Evolutionary conservation across 2,329 filamentous ascomycete species (phyloP), one percentile per base, ranked within the genome.

Genomic region (Cadophora luteo-olivacea): DNA sequence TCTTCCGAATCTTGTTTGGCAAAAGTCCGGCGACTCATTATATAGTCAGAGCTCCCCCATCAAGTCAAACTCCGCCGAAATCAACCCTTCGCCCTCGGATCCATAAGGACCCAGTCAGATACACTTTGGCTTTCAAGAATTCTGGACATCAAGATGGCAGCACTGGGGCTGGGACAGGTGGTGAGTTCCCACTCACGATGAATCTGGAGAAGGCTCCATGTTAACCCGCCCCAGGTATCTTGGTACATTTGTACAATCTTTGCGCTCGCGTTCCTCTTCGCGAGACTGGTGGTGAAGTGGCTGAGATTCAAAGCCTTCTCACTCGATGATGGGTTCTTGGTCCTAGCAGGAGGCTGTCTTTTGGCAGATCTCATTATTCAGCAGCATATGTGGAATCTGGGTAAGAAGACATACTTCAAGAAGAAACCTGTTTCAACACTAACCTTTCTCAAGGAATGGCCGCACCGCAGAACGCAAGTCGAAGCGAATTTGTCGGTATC

Each of bases 321-420:
- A 6, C 67, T 79, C 19, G 77, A 79, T 45, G 78, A 80, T 68
- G 75, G 68, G 55, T 75, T 80, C 51, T 70, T 80, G 36, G 54
- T 76, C 5, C 66, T 79, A 51, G 73, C 78, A 19, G 58, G 75
- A 63, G 67, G 72, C 60, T 79, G 78, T 69, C 74, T 79, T 4
- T 73, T 78, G 25, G 77, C 72, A 24, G 77, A 78, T 64, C 68
- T 79, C 64, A 73, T 63, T 19, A 78, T 79, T 36, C 78, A 79
- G 54, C 77, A 79, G 25, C 73, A 78, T 52, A 79, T 78, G 76
- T 78, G 75, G 76, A 67, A 57, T 51, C 36, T 52, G 73, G 78
- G 78, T 41, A 69, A 75, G 12, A 67, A 76, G 16, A 65, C 76
- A 49, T 71, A 74, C 22, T 7, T 45, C 36, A 12, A 58, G 32